Evolutionary conservation across 2,329 filamentous ascomycete species (phyloP).

Genomic region (Aureobasidium sp.): DNA sequence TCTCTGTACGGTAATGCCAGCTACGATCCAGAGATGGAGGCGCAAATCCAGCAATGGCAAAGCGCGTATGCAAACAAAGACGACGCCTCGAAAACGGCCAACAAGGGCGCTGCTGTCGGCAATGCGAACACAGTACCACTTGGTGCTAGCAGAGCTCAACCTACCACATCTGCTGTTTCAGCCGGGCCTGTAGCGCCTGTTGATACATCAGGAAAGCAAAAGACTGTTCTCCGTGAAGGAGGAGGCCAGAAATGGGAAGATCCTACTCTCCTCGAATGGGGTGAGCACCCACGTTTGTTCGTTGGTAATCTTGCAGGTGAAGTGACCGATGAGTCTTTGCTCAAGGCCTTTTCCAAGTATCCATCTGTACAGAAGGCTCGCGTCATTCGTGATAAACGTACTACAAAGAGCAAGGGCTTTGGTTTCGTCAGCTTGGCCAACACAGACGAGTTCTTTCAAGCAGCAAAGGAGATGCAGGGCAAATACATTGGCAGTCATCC

Average conservation of each 20-base stretch:
- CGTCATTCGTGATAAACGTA: constrained; percentile 90
- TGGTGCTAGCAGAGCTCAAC: constrained; percentile 9
- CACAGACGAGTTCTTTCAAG: constrained; percentile 92
- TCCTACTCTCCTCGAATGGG: constrained; percentile 84
- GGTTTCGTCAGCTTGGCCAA: constrained; percentile 95
- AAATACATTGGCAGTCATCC: constrained; percentile 99
- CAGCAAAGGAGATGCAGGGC: constrained; percentile 95
- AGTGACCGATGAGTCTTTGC: constrained; percentile 88
- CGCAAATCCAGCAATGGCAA: constrained; percentile 91
- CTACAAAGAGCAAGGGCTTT: constrained; percentile 91
- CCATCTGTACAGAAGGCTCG: constrained; percentile 83
- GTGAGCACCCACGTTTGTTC: constrained; percentile 91
- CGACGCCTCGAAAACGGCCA: constrained; percentile 34
- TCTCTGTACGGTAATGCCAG: constrained; percentile 29
- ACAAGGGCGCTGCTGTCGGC: constrained; percentile 30
- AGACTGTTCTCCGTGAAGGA: constrained; percentile 81
- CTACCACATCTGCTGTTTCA: constrained; percentile 26
- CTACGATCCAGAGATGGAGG: constrained; percentile 73
- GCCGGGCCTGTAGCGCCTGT: constrained; percentile 29
- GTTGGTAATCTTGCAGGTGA: constrained; percentile 95
- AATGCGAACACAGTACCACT: constrained; percentile 24
- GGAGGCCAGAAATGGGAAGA: constrained; percentile 94
- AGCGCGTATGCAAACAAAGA: constrained; percentile 72
- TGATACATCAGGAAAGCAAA: constrained; percentile 55
- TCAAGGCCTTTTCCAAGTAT: constrained; percentile 90